Conservation (phyloP, 2,329 filamentous ascomycete genomes). For the Rhinocladiella mackenziei region DNA sequence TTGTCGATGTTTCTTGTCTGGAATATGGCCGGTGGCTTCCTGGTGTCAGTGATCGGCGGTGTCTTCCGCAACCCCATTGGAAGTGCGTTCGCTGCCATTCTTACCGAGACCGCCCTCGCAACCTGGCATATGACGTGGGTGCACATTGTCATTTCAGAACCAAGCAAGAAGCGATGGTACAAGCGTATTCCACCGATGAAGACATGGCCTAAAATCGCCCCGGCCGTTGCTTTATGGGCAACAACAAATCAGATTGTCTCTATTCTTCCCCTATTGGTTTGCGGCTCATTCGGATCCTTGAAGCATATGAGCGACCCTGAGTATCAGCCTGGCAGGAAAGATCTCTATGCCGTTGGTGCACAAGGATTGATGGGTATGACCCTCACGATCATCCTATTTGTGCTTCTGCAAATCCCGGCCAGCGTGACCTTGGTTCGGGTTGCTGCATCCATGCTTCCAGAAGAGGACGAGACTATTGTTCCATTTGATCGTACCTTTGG, state of each 20-base stretch:
- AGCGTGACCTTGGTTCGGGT: slow-evolving; percentile 74
- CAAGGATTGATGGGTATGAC: slow-evolving; percentile 45
- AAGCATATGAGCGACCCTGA: slow-evolving; percentile 36
- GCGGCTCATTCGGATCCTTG: slow-evolving; percentile 48
- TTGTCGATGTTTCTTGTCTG: slow-evolving; percentile 51
- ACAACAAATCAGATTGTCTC: slow-evolving; percentile 50
- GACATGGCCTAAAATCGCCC: slow-evolving; percentile 66
- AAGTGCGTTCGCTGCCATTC: slow-evolving; percentile 49
- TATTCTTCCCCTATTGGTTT: slow-evolving; percentile 41
- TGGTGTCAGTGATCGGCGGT: slow-evolving; percentile 46
- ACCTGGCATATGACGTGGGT: slow-evolving; percentile 76
- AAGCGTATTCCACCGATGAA: slow-evolving; percentile 64
- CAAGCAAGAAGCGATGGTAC: slow-evolving; percentile 61
- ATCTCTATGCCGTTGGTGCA: slow-evolving; percentile 37
- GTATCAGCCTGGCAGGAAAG: slow-evolving; percentile 34
- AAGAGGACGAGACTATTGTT: slow-evolving; percentile 77
- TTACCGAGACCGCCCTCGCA: slow-evolving; percentile 59
- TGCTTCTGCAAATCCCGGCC: slow-evolving; percentile 69
- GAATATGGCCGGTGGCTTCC: slow-evolving; percentile 41
- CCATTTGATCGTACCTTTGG: slow-evolving; percentile 85
- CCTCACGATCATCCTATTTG: slow-evolving; percentile 46
- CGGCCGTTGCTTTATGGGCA: slow-evolving; percentile 61
- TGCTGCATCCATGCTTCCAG: slow-evolving; percentile 79
- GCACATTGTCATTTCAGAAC: slow-evolving; percentile 74
- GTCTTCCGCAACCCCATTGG: slow-evolving; percentile 46